Evolutionary conservation across 192 early-diverging fungal species (phyloP).

Genomic region (Ambispora gerdemannii): DNA sequence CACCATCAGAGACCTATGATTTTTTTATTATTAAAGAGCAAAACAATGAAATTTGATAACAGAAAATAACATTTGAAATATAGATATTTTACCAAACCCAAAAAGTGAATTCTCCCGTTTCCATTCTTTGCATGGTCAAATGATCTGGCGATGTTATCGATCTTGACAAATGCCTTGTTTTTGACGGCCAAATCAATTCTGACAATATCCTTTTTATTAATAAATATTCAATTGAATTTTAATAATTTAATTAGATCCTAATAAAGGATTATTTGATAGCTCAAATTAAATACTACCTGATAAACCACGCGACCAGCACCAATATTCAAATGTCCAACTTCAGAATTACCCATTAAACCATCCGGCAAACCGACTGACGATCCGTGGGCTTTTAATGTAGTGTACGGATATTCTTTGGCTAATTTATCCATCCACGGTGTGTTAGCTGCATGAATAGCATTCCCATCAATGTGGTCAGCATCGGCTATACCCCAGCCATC

Average conservation of each 20-base stretch:
- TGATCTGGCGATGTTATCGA: conserved; percentile 70
- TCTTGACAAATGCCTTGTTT: conserved; percentile 75
- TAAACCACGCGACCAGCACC: conserved; percentile 98
- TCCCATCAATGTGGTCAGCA: conserved; percentile 66
- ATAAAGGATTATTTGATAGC: neutral
- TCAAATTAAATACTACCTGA: conserved; percentile 59
- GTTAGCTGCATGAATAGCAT: conserved; percentile 88
- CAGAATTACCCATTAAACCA: conserved; percentile 99
- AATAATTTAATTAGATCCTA: neutral
- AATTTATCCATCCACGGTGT: conserved; percentile 92
- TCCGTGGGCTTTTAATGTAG: conserved; percentile 88
- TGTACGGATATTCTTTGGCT: conserved; percentile 69
- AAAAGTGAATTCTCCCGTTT: conserved; percentile 87
- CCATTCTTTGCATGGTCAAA: conserved; percentile 82
- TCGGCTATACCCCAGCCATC: conserved; percentile 97
- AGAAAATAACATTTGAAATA: neutral
- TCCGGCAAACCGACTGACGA: conserved; percentile 93
- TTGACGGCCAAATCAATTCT: conserved; percentile 92
- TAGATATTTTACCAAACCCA: conserved; percentile 71
- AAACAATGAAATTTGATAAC: conserved; percentile 20
- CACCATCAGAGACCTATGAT: conserved; percentile 83
- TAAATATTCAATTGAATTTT: neutral
- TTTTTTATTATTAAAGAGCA: conserved; percentile 18
- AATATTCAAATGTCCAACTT: conserved; percentile 99
- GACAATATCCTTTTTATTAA: conserved; percentile 83